Evolutionary conservation across 2,329 filamentous ascomycete genomes (phyloP).

Genomic region (Cadophora sp.): DNA sequence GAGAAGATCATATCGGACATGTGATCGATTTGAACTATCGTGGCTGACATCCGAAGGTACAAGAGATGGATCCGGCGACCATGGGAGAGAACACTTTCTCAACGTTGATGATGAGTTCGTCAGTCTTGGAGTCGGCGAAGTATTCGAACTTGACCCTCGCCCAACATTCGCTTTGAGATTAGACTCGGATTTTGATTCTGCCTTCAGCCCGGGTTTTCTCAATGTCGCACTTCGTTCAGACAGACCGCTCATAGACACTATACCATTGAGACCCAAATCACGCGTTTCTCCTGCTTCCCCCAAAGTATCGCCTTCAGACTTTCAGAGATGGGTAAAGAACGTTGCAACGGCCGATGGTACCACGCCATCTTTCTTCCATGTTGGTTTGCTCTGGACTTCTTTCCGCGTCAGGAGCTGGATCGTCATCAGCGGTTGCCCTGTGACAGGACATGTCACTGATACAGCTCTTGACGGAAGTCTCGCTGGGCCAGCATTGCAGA

Average conservation of each 20-base stretch:
- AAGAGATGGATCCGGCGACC: conserved; percentile 11
- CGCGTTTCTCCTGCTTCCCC: conserved; percentile 40
- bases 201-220: conserved; percentile 67
- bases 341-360: conserved; percentile 38
- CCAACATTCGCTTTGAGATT: conserved; percentile 78
- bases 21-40: too few species aligned
- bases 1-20: not conserved
- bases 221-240: conserved; percentile 68
- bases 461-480: not conserved
- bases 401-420: conserved; percentile 72
- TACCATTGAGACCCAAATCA: conserved; percentile 20
- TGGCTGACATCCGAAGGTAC: conserved; percentile 2
- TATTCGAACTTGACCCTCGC: conserved; percentile 76
- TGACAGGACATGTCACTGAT: conserved; percentile 12
- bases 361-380: conserved; percentile 62
- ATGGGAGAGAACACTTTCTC: conserved; percentile 3
- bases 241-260: conserved; percentile 18
- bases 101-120: conserved; percentile 14
- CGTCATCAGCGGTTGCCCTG: conserved; percentile 62
- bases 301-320: conserved; percentile 57
- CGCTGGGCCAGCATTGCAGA: not conserved
- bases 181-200: conserved; percentile 51
- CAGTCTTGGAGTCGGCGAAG: conserved; percentile 65
- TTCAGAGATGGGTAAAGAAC: conserved; percentile 70
- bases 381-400: conserved; percentile 70